phyloP scores from a whole-genome alignment of 2,329 filamentous ascomycete species.

The Helotiales sp. region DNA sequence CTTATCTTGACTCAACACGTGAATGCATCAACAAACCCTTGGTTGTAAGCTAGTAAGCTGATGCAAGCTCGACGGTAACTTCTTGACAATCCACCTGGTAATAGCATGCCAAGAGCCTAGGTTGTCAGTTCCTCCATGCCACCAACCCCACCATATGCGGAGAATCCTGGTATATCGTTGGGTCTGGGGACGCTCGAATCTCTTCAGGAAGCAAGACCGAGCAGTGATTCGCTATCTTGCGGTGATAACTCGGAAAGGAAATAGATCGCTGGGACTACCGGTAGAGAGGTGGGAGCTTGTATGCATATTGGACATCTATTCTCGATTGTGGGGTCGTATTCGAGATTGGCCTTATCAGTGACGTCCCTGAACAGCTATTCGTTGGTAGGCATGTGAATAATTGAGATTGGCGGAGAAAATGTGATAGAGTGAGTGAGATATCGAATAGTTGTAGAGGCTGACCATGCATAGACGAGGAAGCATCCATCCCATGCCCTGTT shows the following conservation, averaged over 20 bases:
- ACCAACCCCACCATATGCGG: neutral
- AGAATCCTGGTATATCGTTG: neutral
- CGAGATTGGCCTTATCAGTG: neutral
- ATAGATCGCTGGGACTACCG: neutral
- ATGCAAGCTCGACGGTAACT: neutral
- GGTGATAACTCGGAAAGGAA: neutral
- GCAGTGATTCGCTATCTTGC: neutral
- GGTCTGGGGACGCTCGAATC: neutral
- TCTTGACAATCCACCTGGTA: neutral
- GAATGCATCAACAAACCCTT: neutral
- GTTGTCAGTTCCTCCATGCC: neutral
- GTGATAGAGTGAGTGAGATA: neutral
- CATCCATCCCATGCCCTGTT: neutral
- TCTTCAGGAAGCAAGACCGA: neutral
- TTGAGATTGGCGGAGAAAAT: neutral
- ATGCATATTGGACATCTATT: neutral
- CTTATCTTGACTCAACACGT: neutral
- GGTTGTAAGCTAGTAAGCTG: neutral
- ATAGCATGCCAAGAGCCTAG: neutral
- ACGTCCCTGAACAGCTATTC: neutral
- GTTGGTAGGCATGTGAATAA: neutral
- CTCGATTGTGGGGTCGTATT: neutral
- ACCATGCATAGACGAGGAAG: neutral
- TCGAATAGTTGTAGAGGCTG: neutral
- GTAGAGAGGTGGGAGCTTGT: neutral